phyloP scores from a whole-genome alignment of 768 basidiomycete species.

The Tricholoma terreum region DNA sequence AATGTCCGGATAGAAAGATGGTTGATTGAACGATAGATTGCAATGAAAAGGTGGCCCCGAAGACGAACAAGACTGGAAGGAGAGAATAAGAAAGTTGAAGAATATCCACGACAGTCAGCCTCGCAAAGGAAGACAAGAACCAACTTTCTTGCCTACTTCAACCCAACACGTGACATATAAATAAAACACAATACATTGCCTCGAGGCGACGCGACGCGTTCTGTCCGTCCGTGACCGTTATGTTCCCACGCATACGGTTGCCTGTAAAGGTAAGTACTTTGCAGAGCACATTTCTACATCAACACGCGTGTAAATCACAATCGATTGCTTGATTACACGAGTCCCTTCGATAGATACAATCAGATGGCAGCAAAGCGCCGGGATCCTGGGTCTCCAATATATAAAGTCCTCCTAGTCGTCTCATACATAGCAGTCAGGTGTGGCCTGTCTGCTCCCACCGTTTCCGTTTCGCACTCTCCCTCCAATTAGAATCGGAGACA shows the following conservation, averaged over 20 bases:
- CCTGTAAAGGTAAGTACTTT: no score
- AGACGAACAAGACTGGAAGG: constrained; percentile 15
- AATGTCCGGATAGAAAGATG: constrained; percentile 22
- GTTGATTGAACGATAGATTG: constrained; percentile 29
- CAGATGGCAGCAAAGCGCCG: no score
- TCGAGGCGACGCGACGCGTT: constrained; percentile 26
- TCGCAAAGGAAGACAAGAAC: constrained; percentile 28
- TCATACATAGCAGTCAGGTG: not conserved
- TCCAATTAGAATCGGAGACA: constrained; percentile 31
- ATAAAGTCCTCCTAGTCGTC: not conserved
- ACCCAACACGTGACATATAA: constrained; percentile 37
- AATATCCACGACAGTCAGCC: constrained; percentile 36
- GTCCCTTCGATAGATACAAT: no score
- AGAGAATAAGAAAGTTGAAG: constrained; percentile 25
- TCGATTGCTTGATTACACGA: not conserved
- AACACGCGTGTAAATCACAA: not conserved
- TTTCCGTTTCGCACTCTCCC: constrained; percentile 37
- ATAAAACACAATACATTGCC: constrained; percentile 28
- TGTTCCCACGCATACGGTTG: constrained; percentile 11
- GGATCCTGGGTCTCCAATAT: not conserved
- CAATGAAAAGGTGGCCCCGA: constrained; percentile 7
- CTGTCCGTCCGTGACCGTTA: constrained; percentile 13
- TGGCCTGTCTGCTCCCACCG: constrained; percentile 32
- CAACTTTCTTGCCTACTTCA: constrained; percentile 20
- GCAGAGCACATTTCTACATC: no score